Evolutionary conservation across 1,284 basidiomycete genomes (phyloP).

Genomic region (Taiwanofungus camphoratus): DNA sequence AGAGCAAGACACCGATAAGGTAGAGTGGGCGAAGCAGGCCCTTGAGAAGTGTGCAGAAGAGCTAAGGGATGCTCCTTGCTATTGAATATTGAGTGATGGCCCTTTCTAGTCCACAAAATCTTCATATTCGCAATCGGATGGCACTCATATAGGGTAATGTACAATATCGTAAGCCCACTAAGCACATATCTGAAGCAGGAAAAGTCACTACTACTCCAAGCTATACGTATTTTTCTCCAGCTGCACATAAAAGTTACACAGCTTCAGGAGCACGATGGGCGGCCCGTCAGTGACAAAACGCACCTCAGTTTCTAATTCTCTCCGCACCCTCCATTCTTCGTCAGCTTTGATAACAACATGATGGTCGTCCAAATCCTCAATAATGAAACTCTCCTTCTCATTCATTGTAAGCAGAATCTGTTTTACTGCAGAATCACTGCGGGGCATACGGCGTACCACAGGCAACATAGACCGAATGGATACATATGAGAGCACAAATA

Average conservation of each 20-base stretch:
- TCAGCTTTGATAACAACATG: slow-evolving; percentile 82
- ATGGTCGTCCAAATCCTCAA: slow-evolving; percentile 83
- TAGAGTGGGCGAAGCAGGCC: slow-evolving; percentile 38
- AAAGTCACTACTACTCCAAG: slow-evolving; percentile 23
- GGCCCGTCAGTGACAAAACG: slow-evolving; percentile 16
- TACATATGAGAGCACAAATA: slow-evolving; percentile 1
- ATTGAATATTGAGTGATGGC: slow-evolving; percentile 10
- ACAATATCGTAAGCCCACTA: too few relatives aligned
- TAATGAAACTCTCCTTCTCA: slow-evolving; percentile 74
- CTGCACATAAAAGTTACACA: too few relatives aligned
- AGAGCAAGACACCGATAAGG: slow-evolving; percentile 23
- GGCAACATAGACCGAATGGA: background rate
- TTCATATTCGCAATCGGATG: too few relatives aligned
- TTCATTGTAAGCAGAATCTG: slow-evolving; percentile 84
- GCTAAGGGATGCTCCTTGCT: slow-evolving; percentile 18
- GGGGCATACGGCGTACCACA: background rate
- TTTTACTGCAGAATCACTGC: slow-evolving; percentile 84
- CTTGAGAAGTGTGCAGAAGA: slow-evolving; percentile 21
- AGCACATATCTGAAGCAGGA: too few relatives aligned
- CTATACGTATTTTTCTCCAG: slow-evolving; percentile 45
- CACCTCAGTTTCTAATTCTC: slow-evolving; percentile 75
- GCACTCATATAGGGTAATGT: too few relatives aligned
- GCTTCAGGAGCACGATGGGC: too few relatives aligned
- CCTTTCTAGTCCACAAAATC: too few relatives aligned
- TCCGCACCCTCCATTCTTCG: slow-evolving; percentile 67